Conservation (phyloP, 192 early-diverging fungal genomes). For the Entophlyctis helioformis region DNA sequence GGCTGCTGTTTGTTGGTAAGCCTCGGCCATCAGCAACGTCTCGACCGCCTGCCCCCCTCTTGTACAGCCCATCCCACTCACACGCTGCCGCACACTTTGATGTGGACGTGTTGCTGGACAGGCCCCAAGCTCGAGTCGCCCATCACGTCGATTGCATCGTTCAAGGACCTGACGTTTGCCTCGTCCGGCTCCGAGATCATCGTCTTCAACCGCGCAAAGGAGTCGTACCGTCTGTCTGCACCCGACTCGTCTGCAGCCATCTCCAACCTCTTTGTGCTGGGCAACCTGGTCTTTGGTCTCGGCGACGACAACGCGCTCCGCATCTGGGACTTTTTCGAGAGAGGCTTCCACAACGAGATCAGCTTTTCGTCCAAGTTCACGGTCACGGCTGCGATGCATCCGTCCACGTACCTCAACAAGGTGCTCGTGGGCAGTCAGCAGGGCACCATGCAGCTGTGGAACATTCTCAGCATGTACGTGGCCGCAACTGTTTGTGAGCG, state of each 20-base stretch:
- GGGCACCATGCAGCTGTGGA: slow-evolving; percentile 90
- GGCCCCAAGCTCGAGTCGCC: slow-evolving; percentile 50
- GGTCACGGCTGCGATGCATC: slow-evolving; percentile 71
- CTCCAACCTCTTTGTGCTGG: slow-evolving; percentile 57
- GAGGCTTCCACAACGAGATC: slow-evolving; percentile 57
- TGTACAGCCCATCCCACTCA: not conserved
- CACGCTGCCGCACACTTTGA: no score
- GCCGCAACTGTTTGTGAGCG: no score
- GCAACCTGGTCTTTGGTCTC: slow-evolving; percentile 60
- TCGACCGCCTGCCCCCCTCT: no score
- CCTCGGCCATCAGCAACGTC: not conserved
- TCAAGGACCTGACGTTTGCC: slow-evolving; percentile 61
- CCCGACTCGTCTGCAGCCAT: slow-evolving; percentile 30
- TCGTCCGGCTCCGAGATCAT: slow-evolving; percentile 52
- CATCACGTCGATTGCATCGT: slow-evolving; percentile 59
- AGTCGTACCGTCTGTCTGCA: slow-evolving; percentile 28
- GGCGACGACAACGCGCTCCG: slow-evolving; percentile 70
- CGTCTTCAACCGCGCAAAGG: slow-evolving; percentile 55
- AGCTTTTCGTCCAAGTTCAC: slow-evolving; percentile 64
- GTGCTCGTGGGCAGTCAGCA: slow-evolving; percentile 74
- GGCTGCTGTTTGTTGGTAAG: slow-evolving; percentile 58
- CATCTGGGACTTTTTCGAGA: slow-evolving; percentile 42
- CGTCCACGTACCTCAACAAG: slow-evolving; percentile 97
- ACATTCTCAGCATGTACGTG: slow-evolving; percentile 58
- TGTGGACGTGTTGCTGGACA: slow-evolving; percentile 6